These are phyloP conservation scores for Scutellaria galericulata DNA, from an alignment of 257 asterid species.

Conservation along the genomic window DNA sequence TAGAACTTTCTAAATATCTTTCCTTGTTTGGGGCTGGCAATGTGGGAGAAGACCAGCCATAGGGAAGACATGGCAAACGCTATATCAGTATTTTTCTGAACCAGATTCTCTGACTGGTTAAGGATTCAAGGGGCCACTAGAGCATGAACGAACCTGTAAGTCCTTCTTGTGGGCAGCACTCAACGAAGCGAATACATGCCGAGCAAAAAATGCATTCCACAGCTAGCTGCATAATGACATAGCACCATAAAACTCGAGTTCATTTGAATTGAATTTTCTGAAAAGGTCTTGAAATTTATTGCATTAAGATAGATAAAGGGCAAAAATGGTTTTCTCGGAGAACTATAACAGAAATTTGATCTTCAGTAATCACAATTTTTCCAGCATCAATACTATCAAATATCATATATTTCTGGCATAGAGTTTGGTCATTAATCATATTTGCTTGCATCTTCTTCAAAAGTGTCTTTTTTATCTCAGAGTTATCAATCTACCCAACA, in stretches of 20 bases:
- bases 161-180: slow-evolving; percentile 99
- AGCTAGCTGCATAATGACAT: slow-evolving; percentile 74
- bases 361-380: slow-evolving; percentile 17
- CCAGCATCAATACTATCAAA: slow-evolving; percentile 28
- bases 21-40: slow-evolving; percentile 8
- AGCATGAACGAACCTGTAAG: slow-evolving; percentile 76
- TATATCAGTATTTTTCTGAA: slow-evolving; percentile 14
- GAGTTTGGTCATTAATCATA: slow-evolving; percentile 13
- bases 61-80: slow-evolving; percentile 25
- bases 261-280: slow-evolving; percentile 17
- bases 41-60: slow-evolving; percentile 4
- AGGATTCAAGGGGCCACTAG: slow-evolving; percentile 32
- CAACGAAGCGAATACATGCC: slow-evolving; percentile 98
- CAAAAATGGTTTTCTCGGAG: slow-evolving; percentile 15
- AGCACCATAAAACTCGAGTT: slow-evolving; percentile 34
- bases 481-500: neutral
- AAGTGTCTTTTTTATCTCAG: slow-evolving; percentile 8
- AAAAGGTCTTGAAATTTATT: slow-evolving; percentile 16
- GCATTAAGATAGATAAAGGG: slow-evolving; percentile 5
- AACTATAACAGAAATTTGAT: slow-evolving; percentile 4
- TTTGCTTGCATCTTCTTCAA: slow-evolving; percentile 5
- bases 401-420: slow-evolving; percentile 6
- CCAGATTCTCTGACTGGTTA: slow-evolving; percentile 13
- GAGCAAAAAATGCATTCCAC: slow-evolving; percentile 99
- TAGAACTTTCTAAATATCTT: slow-evolving; percentile 27